Base-by-base conservation (phyloP, 2,329 filamentous ascomycete genomes). In the Colletotrichum destructivum region DNA sequence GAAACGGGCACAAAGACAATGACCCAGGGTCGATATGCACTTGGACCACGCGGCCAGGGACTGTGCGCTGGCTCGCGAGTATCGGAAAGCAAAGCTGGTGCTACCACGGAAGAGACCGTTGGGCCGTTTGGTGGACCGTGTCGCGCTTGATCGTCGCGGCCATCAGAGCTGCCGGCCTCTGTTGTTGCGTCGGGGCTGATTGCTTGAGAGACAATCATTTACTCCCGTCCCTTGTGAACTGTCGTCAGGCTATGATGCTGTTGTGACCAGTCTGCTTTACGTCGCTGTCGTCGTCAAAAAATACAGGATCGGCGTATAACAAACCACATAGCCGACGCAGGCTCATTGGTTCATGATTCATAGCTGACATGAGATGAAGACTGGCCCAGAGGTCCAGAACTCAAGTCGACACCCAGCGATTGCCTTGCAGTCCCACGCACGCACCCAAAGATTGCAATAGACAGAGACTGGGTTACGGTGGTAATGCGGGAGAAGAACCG, bases 21-120 rank as follows among this genome's bases (percentile, higher is more conserved):
- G 5, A 23, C 18, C 11, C 44, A 46, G 46, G 31, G 42, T 35
- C 23, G 21, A 8, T 55, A 59, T 46, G 38, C 38, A 54, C n/a
- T 44, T 49, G 49, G 40, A 26, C 55, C 46, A 69, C 21, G 38
- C 38, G 47, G 15, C 21, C 26, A 40, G 16, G 31, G 55, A 67
- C 62, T 66, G 68, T 66, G 68, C 68, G 42, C 31, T 52, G 54
- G 9, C 54, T 44, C 47, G 38, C 44, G 54, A 35, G 42, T 47
- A 42, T 35, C 51, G 35, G 31, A 31, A 21, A 18, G n/a, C 21
- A 51, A 15, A 54, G 54, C 46, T 59, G 51, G 44, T 55, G 42
- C 67, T 49, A 16, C 62, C 31, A 35, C 49, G 68, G 68, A 62
- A 65, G 44, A 57, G 52, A 38, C 66, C 52, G 66, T 56, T 54